Percentiles rank a stretch among this genome's conserved stretches.
phyloP scores from a whole-genome alignment of 2,329 filamentous ascomycete genomes.

The Metarhizium rileyi region DNA sequence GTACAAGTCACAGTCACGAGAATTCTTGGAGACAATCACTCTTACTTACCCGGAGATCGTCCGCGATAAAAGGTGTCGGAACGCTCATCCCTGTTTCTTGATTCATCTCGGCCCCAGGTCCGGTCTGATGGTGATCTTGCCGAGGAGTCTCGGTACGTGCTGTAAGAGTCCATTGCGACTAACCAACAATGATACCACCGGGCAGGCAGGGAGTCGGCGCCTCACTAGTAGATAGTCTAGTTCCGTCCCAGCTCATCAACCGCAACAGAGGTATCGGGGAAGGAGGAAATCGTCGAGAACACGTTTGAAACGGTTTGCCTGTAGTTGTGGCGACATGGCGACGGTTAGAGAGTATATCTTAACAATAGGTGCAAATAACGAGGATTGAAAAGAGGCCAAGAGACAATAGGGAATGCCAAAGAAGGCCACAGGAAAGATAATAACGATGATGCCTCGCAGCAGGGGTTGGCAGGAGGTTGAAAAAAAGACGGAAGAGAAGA shows the following conservation, averaged over 20 bases:
- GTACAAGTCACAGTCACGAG: not conserved
- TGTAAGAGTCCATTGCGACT: conserved; percentile 42
- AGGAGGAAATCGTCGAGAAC: conserved; percentile 8
- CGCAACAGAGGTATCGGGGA: not conserved
- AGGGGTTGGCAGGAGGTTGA: conserved; percentile 8
- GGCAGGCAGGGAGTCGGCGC: not conserved
- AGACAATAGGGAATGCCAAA: conserved; percentile 17
- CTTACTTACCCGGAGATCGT: conserved; percentile 64
- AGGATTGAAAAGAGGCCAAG: conserved; percentile 13
- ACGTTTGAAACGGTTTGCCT: conserved; percentile 25
- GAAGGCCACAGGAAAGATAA: conserved; percentile 16
- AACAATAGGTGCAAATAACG: conserved; percentile 16
- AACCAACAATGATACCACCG: not conserved
- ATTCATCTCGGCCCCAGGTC: conserved; percentile 44
- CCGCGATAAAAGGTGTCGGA: conserved; percentile 54
- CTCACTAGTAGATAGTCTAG: not conserved
- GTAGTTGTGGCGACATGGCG: conserved; percentile 40
- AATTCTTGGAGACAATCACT: conserved; percentile 12
- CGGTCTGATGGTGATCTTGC: conserved; percentile 45
- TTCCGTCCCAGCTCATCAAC: conserved; percentile 3
- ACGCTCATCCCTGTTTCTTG: conserved; percentile 40
- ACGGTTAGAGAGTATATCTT: conserved; percentile 47
- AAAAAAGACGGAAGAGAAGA: conserved; percentile 10
- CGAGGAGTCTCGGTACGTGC: conserved; percentile 40
- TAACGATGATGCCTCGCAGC: conserved; percentile 6